Conservation (phyloP, 768 basidiomycete genomes). For the Podaxis sp. region DNA sequence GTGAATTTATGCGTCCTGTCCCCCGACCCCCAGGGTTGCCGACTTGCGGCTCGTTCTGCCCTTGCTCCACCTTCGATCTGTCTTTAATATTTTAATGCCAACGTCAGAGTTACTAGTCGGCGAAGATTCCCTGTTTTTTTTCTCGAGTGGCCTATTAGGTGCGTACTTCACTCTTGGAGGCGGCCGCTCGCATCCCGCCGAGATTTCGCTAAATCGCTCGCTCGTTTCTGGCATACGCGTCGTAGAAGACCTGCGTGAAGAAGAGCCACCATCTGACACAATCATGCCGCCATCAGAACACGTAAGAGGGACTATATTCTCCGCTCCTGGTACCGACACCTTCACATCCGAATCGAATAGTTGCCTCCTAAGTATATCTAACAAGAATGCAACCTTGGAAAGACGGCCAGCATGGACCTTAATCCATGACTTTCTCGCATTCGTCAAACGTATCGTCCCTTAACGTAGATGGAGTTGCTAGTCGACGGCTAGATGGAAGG, state of each 20-base stretch:
- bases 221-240: background rate
- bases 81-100: background rate
- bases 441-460: background rate
- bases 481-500: background rate
- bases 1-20: background rate
- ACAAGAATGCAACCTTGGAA: background rate
- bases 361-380: background rate
- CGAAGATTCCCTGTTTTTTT: background rate
- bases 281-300: background rate
- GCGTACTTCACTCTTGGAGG: background rate
- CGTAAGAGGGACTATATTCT: background rate
- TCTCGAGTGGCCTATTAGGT: background rate
- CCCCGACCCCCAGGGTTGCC: background rate
- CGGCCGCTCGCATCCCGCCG: background rate
- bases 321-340: background rate
- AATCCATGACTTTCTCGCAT: background rate
- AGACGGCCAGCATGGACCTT: no score
- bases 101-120: background rate
- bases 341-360: background rate
- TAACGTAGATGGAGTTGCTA: background rate
- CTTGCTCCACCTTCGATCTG: background rate
- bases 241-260: background rate
- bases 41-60: background rate
- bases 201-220: background rate
- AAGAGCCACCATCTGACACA: background rate